A percentile compares a stretch with the other conserved stretches of the same genome.
phyloP scores from a whole-genome alignment of 352 stramenopile genomes.

The Phytophthora meadii region DNA sequence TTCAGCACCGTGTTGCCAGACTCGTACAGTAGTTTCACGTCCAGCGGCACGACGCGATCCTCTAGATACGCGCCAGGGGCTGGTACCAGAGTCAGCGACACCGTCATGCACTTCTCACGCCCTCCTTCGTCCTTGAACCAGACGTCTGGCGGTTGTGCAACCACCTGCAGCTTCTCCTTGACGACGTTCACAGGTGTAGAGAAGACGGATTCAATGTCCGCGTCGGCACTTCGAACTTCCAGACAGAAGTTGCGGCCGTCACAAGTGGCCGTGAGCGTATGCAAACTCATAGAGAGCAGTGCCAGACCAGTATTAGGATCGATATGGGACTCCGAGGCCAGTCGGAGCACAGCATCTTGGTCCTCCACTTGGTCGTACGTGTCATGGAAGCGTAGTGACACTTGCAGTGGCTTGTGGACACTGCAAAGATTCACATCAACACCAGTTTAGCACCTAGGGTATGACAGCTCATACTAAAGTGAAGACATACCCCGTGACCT shows the following conservation, averaged over 20 bases:
- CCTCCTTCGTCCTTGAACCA: slow-evolving; percentile 98
- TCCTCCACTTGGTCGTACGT: slow-evolving; percentile 78
- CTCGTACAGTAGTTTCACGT: slow-evolving; percentile 86
- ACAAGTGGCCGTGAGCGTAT: slow-evolving; percentile 58
- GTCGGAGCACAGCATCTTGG: slow-evolving; percentile 53
- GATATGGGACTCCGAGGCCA: slow-evolving; percentile 30
- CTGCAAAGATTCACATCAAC: slow-evolving; percentile 16
- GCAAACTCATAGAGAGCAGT: slow-evolving; percentile 52
- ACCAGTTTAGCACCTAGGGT: slow-evolving; percentile 4
- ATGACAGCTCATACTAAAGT: neutral
- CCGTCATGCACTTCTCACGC: slow-evolving; percentile 94
- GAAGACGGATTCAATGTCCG: slow-evolving; percentile 69
- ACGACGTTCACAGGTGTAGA: slow-evolving; percentile 69
- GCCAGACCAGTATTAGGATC: slow-evolving; percentile 53
- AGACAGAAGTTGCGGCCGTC: slow-evolving; percentile 77
- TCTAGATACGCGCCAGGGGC: slow-evolving; percentile 70
- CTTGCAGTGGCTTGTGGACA: slow-evolving; percentile 50
- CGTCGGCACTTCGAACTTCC: slow-evolving; percentile 59
- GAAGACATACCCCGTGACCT: slow-evolving; percentile 56
- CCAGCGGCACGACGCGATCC: slow-evolving; percentile 78
- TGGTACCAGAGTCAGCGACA: slow-evolving; percentile 83
- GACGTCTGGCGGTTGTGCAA: slow-evolving; percentile 86
- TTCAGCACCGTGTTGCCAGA: slow-evolving; percentile 87
- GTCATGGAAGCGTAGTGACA: slow-evolving; percentile 77
- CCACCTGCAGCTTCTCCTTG: slow-evolving; percentile 80